Percentiles rank a stretch among this genome's conserved stretches.
Conservation (phyloP, 2,329 filamentous ascomycete genomes). For the Dactylellina cionopaga region DNA sequence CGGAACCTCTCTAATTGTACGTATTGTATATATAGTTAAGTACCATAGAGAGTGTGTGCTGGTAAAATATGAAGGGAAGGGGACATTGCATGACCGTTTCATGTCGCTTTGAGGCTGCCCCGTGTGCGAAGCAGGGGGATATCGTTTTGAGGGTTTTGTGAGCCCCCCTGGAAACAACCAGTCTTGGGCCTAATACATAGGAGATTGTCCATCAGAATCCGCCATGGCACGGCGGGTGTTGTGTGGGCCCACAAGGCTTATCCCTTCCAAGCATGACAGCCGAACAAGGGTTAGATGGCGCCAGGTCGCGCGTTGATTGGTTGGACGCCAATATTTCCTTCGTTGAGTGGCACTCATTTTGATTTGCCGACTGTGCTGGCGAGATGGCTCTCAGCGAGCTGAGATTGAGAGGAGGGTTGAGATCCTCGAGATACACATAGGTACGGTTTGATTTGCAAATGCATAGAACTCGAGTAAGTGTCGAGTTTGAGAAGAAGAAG, state of each 20-base stretch:
- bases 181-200: no score
- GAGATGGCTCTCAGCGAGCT: no score
- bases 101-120: constrained; percentile 36
- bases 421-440: no score
- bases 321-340: no score
- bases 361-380: not conserved
- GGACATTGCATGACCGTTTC: constrained; percentile 46
- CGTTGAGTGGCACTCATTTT: no score
- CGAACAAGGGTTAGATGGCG: not conserved
- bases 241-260: not conserved
- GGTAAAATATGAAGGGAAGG: constrained; percentile 33
- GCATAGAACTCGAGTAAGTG: no score
- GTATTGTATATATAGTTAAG: no score
- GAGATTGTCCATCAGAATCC: constrained; percentile 10
- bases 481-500: no score
- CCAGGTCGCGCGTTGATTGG: not conserved
- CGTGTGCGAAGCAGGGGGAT: constrained; percentile 9
- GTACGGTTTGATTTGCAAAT: no score
- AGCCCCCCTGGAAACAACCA: constrained; percentile 48
- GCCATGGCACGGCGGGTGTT: constrained; percentile 14
- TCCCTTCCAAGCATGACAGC: constrained; percentile 2
- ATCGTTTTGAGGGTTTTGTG: no score
- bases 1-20: constrained; percentile 1
- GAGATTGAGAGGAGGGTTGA: no score
- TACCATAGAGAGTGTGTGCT: no score